phyloP scores from a whole-genome alignment of 768 basidiomycete species.

The Termitomyces eurrhizus region DNA sequence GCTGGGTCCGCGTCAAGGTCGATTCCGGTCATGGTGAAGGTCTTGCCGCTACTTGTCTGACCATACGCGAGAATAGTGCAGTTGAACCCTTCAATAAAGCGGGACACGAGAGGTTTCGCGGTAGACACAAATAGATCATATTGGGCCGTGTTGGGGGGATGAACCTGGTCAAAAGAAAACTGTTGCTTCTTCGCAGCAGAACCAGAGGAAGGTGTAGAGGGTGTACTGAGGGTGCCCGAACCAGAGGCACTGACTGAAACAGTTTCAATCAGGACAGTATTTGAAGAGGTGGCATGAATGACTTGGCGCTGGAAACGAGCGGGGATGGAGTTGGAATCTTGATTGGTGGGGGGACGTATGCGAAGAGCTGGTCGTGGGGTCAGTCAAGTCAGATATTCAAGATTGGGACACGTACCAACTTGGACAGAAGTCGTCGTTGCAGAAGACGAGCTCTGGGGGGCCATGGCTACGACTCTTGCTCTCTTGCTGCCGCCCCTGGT shows the following conservation, averaged over 20 bases:
- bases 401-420: slow-evolving; percentile 71
- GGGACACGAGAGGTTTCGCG: slow-evolving; percentile 78
- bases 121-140: slow-evolving; percentile 82
- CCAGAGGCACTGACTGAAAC: slow-evolving; percentile 47
- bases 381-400: slow-evolving; percentile 12
- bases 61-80: slow-evolving; percentile 98
- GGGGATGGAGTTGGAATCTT: slow-evolving; percentile 85
- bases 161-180: slow-evolving; percentile 94
- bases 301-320: slow-evolving; percentile 91
- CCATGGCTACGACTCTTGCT: slow-evolving; percentile 54
- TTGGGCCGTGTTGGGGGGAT: slow-evolving; percentile 82
- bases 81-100: slow-evolving; percentile 93
- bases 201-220: slow-evolving; percentile 39
- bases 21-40: slow-evolving; percentile 95
- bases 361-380: slow-evolving; percentile 59
- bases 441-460: slow-evolving; percentile 67
- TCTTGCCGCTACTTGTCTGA: slow-evolving; percentile 95
- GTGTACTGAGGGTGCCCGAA: slow-evolving; percentile 45
- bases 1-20: slow-evolving; percentile 85
- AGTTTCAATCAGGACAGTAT: slow-evolving; percentile 81
- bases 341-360: slow-evolving; percentile 82
- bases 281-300: slow-evolving; percentile 71
- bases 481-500: slow-evolving; percentile 15
- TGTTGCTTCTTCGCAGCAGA: slow-evolving; percentile 70
- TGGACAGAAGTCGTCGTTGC: slow-evolving; percentile 84